A percentile compares a stretch with the other conserved stretches of the same genome.
Conservation (phyloP, 2,329 filamentous ascomycete species). For the Aschersonia sp. region DNA sequence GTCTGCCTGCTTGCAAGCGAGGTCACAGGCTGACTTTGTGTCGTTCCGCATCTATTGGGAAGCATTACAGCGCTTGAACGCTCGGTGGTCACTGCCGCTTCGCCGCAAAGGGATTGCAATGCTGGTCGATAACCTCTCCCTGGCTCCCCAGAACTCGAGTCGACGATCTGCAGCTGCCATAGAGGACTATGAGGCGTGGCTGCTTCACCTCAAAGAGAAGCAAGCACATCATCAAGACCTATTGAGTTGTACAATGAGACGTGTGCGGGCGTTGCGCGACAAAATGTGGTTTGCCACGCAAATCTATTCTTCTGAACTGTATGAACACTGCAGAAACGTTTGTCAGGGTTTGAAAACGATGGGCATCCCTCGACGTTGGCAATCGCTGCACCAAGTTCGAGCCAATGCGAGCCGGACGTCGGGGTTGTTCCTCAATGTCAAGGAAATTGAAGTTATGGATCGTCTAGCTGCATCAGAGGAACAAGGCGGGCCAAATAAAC, state of each 20-base stretch:
- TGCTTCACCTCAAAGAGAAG: constrained; percentile 71
- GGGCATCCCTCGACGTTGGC: constrained; percentile 50
- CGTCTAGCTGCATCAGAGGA: constrained; percentile 70
- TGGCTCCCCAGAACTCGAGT: constrained; percentile 55
- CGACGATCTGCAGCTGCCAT: constrained; percentile 56
- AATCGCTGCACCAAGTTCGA: constrained; percentile 33
- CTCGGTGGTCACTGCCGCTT: constrained; percentile 44
- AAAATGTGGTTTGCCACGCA: constrained; percentile 99
- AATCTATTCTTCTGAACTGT: constrained; percentile 77
- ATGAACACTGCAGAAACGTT: constrained; percentile 76
- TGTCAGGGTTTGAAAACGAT: constrained; percentile 83
- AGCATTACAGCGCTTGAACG: constrained; percentile 60
- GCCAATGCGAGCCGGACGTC: constrained; percentile 31
- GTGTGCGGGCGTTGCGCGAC: constrained; percentile 63
- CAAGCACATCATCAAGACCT: constrained; percentile 63
- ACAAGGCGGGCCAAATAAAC: constrained; percentile 83
- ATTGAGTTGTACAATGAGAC: constrained; percentile 61
- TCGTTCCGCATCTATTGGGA: constrained; percentile 77
- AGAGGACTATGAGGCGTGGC: constrained; percentile 68
- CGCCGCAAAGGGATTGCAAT: constrained; percentile 56
- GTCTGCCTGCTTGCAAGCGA: constrained; percentile 62
- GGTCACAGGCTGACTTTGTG: constrained; percentile 69
- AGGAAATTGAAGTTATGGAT: constrained; percentile 76
- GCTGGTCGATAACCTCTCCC: constrained; percentile 59
- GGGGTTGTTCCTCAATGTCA: constrained; percentile 56